Conservation (phyloP, 441 rosid genomes). For the Cnidoscolus chayamansa region DNA sequence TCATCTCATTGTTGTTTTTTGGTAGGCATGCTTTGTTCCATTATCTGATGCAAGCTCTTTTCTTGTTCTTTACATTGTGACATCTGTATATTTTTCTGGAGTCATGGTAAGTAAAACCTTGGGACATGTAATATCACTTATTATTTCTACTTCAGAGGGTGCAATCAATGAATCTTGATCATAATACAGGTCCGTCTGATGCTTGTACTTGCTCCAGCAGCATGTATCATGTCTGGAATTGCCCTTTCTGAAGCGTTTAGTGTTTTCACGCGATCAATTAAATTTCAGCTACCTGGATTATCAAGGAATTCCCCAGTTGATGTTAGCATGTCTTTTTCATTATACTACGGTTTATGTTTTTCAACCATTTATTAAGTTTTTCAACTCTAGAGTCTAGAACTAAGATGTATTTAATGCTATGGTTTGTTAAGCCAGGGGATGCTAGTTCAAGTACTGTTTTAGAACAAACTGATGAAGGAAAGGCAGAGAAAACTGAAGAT, state of each 20-base stretch:
- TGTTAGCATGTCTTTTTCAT: conserved; percentile 35
- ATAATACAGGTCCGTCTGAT: conserved; percentile 88
- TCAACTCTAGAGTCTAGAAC: conserved; percentile 14
- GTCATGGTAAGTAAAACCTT: conserved; percentile 72
- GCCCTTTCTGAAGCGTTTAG: conserved; percentile 96
- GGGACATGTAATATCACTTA: background rate
- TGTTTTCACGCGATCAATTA: conserved; percentile 82
- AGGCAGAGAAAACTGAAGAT: conserved; percentile 40
- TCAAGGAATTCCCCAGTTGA: conserved; percentile 41
- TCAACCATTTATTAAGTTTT: conserved; percentile 19
- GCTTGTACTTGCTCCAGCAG: conserved; percentile 99
- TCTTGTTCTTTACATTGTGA: conserved; percentile 79
- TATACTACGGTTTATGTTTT: conserved; percentile 14
- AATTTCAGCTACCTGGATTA: conserved; percentile 68
- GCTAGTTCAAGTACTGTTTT: conserved; percentile 35
- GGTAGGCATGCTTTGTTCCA: conserved; percentile 95
- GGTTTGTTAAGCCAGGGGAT: conserved; percentile 62
- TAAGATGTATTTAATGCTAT: conserved; percentile 27
- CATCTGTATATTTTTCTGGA: conserved; percentile 97
- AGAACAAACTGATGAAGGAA: conserved; percentile 46
- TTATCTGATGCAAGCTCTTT: conserved; percentile 98
- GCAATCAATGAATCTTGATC: conserved; percentile 25
- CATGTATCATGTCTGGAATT: conserved; percentile 98
- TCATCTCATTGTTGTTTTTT: conserved; percentile 22
- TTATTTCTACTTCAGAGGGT: conserved; percentile 1